Evolutionary conservation across 768 basidiomycete genomes (phyloP).

Genomic region (Mycena alexandri): DNA sequence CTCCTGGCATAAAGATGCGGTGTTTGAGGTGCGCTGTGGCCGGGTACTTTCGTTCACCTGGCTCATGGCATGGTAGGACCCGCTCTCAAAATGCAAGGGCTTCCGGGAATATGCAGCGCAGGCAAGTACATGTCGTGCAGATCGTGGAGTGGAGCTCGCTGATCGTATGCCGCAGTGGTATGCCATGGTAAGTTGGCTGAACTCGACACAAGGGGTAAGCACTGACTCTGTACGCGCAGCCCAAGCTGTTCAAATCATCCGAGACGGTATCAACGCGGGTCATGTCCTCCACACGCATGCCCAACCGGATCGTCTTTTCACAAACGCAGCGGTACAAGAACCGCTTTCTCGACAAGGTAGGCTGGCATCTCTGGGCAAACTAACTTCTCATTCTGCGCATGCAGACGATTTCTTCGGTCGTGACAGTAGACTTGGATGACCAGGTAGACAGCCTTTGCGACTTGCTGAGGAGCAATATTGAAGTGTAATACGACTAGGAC

Average conservation of each 20-base stretch:
- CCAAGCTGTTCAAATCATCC: slow-evolving; percentile 66
- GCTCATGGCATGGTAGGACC: slow-evolving; percentile 53
- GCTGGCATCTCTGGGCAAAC: slow-evolving; percentile 41
- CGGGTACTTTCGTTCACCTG: background rate
- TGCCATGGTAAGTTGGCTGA: slow-evolving; percentile 32
- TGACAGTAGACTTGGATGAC: slow-evolving; percentile 75
- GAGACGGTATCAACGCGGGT: slow-evolving; percentile 64
- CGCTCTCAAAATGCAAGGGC: slow-evolving; percentile 62
- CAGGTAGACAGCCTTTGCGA: slow-evolving; percentile 54
- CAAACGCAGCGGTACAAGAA: slow-evolving; percentile 73
- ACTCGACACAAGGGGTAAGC: background rate
- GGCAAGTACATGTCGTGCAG: slow-evolving; percentile 50
- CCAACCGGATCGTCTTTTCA: slow-evolving; percentile 71
- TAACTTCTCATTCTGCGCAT: background rate
- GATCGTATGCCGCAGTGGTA: slow-evolving; percentile 54
- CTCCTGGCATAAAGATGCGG: slow-evolving; percentile 66
- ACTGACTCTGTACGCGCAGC: slow-evolving; percentile 49
- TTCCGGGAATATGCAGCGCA: slow-evolving; percentile 66
- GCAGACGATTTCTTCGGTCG: slow-evolving; percentile 70
- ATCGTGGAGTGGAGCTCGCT: background rate
- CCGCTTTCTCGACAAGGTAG: slow-evolving; percentile 65
- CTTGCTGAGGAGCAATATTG: too few relatives aligned
- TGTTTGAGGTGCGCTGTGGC: slow-evolving; percentile 61
- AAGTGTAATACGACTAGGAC: slow-evolving; percentile 55
- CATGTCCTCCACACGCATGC: slow-evolving; percentile 68